Evolutionary conservation across 257 asterid genomes (phyloP).

Genomic region (Paraleonurus japonicus): DNA sequence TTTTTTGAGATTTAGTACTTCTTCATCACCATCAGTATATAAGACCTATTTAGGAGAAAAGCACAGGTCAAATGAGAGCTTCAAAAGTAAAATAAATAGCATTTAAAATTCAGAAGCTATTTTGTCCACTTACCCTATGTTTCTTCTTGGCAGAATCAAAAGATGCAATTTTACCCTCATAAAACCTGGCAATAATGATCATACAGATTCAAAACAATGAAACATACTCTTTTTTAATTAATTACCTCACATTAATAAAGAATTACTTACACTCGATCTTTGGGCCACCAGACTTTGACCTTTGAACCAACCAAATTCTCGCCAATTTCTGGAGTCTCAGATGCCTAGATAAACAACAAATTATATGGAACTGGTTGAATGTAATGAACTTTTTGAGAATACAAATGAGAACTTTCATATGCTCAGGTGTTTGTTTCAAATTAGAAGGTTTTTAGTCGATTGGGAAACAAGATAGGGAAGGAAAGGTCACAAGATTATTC

Average conservation of each 20-base stretch:
- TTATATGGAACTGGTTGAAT: background rate
- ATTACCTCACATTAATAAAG: background rate
- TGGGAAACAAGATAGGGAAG: background rate
- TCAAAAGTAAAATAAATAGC: conserved; percentile 21
- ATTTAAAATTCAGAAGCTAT: conserved; percentile 18
- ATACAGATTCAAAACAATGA: conserved; percentile 17
- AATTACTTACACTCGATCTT: conserved; percentile 64
- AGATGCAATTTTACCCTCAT: conserved; percentile 64
- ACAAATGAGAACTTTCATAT: background rate
- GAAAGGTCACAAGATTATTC: background rate
- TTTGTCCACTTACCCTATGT: conserved; percentile 62
- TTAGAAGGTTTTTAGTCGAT: conserved; percentile 9
- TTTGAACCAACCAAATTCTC: conserved; percentile 68
- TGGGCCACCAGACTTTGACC: conserved; percentile 93
- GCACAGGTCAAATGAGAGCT: conserved; percentile 13
- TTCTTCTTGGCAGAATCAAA: conserved; percentile 74
- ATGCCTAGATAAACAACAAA: conserved; percentile 46
- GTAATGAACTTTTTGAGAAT: background rate
- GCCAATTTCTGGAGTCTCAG: conserved; percentile 40
- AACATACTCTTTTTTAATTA: background rate
- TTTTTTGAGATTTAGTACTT: conserved; percentile 55
- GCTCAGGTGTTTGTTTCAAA: background rate
- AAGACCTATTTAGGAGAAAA: conserved; percentile 45
- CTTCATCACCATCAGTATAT: conserved; percentile 83
- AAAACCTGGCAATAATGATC: conserved; percentile 58